Conservation (phyloP, 345 rosid genomes). For the Theobroma cacao region DNA sequence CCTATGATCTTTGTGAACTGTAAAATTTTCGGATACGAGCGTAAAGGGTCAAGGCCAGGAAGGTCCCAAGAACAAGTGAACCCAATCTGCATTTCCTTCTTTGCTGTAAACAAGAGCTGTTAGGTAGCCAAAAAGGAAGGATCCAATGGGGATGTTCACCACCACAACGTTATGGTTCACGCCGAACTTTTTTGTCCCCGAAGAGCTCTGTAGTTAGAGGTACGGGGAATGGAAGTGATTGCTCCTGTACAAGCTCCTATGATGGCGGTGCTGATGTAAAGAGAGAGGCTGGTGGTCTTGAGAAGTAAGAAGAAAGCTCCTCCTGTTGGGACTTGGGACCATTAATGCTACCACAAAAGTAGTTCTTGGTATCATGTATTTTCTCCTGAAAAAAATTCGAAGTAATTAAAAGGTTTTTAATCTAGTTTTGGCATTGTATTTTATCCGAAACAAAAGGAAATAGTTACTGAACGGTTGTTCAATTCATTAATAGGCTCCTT, state of each 20-base stretch:
- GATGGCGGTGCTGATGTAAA: constrained; percentile 62
- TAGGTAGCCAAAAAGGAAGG: constrained; percentile 60
- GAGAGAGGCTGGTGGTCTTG: constrained; percentile 27
- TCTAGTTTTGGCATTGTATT: no score
- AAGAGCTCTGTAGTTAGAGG: constrained; percentile 72
- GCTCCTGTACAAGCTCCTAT: constrained; percentile 76
- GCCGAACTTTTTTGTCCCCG: constrained; percentile 63
- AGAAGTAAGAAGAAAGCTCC: constrained; percentile 64
- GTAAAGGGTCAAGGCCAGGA: constrained; percentile 47
- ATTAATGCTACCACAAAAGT: constrained; percentile 50
- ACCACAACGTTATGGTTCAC: constrained; percentile 88
- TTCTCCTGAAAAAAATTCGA: constrained; percentile 41
- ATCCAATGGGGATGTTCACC: constrained; percentile 66
- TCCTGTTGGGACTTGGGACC: constrained; percentile 62
- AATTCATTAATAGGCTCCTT: not conserved
- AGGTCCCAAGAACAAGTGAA: constrained; percentile 47
- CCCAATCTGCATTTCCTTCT: constrained; percentile 46
- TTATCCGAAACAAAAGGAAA: no score
- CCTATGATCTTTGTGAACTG: constrained; percentile 17
- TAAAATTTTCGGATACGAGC: constrained; percentile 56
- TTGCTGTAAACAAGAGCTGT: constrained; percentile 67
- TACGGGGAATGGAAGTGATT: constrained; percentile 69
- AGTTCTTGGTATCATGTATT: constrained; percentile 46
- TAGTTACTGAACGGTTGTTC: no score
- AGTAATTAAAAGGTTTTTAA: not conserved